A percentile compares a stretch with the other conserved stretches of the same genome.
Conservation (phyloP, 306 rosid genomes). For the Cicer chorassanicum region DNA sequence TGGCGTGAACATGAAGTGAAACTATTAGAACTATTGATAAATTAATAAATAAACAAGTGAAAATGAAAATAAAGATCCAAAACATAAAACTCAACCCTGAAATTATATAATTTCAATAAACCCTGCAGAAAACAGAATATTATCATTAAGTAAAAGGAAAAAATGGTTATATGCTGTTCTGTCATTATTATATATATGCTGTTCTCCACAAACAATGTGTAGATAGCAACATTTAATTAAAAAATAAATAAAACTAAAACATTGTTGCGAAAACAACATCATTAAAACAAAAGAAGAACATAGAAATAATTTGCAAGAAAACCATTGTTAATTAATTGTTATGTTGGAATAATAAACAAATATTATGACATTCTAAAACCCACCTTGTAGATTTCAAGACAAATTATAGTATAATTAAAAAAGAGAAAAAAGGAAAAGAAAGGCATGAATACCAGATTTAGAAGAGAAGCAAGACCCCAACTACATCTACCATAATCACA, state of each 20-base stretch:
- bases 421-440: background rate
- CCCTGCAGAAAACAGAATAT: slow-evolving; percentile 6
- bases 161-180: slow-evolving; percentile 2
- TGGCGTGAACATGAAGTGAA: background rate
- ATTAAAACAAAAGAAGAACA: background rate
- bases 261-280: background rate
- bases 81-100: slow-evolving; percentile 18
- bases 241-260: slow-evolving; percentile 16
- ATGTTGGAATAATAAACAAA: background rate
- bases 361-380: slow-evolving; percentile 3
- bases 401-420: background rate
- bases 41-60: background rate
- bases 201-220: slow-evolving; percentile 21
- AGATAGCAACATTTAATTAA: slow-evolving; percentile 25
- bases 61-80: slow-evolving; percentile 13
- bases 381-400: background rate
- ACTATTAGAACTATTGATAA: background rate
- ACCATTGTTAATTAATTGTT: background rate
- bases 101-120: slow-evolving; percentile 26
- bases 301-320: background rate
- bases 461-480: slow-evolving; percentile 90
- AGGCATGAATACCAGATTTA: slow-evolving; percentile 71
- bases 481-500: slow-evolving; percentile 94
- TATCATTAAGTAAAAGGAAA: slow-evolving; percentile 3
- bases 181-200: background rate